Conservation (phyloP, 2,329 filamentous ascomycete species). For the Trichoderma aggressivum region DNA sequence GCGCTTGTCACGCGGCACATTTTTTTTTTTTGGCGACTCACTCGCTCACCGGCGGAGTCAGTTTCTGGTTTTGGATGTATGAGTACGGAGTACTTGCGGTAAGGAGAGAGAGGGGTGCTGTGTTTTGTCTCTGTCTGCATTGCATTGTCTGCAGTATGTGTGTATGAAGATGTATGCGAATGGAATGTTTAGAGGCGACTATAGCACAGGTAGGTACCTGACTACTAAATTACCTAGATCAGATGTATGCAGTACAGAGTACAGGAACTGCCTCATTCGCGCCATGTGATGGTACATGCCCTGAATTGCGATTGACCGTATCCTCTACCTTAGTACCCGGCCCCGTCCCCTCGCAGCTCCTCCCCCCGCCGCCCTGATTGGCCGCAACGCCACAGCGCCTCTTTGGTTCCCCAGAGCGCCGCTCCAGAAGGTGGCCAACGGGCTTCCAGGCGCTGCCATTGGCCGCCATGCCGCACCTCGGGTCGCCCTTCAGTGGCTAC, state of each 20-base stretch:
- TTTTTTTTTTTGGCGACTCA: not conserved
- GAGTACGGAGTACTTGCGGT: too few species aligned
- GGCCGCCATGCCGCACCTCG: slow-evolving; percentile 6
- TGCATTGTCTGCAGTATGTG: not conserved
- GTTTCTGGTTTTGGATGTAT: not conserved
- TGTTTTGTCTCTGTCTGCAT: not conserved
- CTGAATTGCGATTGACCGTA: not conserved
- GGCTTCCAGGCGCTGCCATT: not conserved
- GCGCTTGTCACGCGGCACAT: slow-evolving; percentile 6
- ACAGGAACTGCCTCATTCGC: not conserved
- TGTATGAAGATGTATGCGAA: not conserved
- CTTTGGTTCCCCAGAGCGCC: not conserved
- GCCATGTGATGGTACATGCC: not conserved
- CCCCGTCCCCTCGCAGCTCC: not conserved
- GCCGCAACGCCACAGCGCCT: slow-evolving; percentile 7
- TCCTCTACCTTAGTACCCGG: not conserved
- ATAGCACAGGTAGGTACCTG: too few species aligned
- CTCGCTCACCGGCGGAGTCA: not conserved
- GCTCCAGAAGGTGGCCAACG: not conserved
- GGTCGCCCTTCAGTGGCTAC: not conserved
- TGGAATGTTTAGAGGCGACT: too few species aligned
- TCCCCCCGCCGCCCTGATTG: slow-evolving; percentile 1
- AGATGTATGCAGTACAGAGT: not conserved
- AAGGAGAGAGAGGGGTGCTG: too few species aligned
- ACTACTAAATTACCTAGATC: too few species aligned